phyloP scores from a whole-genome alignment of 148 eudicot genomes.

The Rhododendron griersonianum region DNA sequence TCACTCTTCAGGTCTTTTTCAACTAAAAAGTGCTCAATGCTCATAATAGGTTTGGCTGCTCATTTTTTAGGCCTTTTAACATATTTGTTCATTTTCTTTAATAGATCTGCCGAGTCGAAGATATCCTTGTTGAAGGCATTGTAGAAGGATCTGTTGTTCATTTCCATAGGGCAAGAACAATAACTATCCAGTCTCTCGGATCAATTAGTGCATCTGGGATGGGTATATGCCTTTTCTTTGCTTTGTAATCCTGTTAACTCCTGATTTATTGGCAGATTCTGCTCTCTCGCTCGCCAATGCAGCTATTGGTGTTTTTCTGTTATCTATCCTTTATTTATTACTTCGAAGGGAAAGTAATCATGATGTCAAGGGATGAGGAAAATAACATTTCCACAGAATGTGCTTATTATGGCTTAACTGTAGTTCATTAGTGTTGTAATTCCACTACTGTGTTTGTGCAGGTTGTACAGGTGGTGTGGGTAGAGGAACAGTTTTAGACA shows the following conservation, averaged over 20 bases:
- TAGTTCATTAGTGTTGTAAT: neutral
- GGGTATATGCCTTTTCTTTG: conserved; percentile 44
- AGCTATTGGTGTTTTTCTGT: neutral
- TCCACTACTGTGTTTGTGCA: conserved; percentile 23
- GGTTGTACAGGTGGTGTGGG: conserved; percentile 91
- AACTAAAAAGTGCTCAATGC: neutral
- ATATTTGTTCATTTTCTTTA: neutral
- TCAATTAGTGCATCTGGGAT: conserved; percentile 71
- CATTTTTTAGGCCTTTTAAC: neutral
- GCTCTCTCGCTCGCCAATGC: neutral
- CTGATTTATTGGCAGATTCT: conserved; percentile 6
- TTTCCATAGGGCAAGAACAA: conserved; percentile 84
- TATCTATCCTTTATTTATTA: neutral
- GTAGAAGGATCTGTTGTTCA: conserved; percentile 91
- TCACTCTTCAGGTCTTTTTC: conserved; percentile 79
- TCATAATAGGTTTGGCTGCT: neutral
- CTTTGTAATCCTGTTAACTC: neutral
- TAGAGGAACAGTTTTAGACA: conserved; percentile 47
- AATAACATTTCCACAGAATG: neutral
- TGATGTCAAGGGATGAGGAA: neutral
- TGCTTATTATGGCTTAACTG: neutral
- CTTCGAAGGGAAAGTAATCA: neutral
- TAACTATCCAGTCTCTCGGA: conserved; percentile 60
- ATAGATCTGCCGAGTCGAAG: conserved; percentile 97
- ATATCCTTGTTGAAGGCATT: conserved; percentile 76